Base-by-base conservation (phyloP, 805 yeast genomes). In the Spathaspora passalidarum region DNA sequence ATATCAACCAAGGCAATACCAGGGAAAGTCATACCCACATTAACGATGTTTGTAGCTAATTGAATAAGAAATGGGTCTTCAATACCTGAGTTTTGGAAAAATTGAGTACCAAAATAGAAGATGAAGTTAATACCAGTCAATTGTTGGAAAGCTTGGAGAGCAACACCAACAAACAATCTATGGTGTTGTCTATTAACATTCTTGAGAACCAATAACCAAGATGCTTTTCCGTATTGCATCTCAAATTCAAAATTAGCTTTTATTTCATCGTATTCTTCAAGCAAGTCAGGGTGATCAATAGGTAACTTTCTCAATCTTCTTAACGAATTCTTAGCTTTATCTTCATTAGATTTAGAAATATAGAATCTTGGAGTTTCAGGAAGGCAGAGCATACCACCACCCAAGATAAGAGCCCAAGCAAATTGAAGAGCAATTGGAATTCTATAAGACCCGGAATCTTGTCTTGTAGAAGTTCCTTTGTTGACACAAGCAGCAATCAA, bases 61-160 rank as follows among this genome's bases (percentile, higher is more conserved):
- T 47, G 75, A 56, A 44, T 75, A 62, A 77, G 69, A 55, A 78
- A 72, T 49, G 78, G 80, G 50, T 66, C 54, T 18, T 43, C 13
- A 47, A 76, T 66, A 22, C 96, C 96, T 1, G 89, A 76, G 48
- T 66, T 73, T 43, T 78, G 77, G 63, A 91, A 88, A 65, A 90
- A 88, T 53, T 82, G 77, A 17, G 92, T 89, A 35, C 96, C 94
- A 63, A 84, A 91, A 68, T 91, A 91, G 61, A 91, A 88, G 49
- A 89, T 86, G 59, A 89, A 89, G 69, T 90, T 90, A 50, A 89
- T 83, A 45, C 97, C 97, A 7, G 95, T 81, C 57, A 88, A 81
- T 68, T 91, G 97, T 66, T 91, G 97, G 58, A 88, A 72, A 16
- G 88, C 84, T 65, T 88, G 96, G 22, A 86, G 54, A 5, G 73